phyloP scores from a whole-genome alignment of 371 early-diverging fungal species.

The Nematocida minor region DNA sequence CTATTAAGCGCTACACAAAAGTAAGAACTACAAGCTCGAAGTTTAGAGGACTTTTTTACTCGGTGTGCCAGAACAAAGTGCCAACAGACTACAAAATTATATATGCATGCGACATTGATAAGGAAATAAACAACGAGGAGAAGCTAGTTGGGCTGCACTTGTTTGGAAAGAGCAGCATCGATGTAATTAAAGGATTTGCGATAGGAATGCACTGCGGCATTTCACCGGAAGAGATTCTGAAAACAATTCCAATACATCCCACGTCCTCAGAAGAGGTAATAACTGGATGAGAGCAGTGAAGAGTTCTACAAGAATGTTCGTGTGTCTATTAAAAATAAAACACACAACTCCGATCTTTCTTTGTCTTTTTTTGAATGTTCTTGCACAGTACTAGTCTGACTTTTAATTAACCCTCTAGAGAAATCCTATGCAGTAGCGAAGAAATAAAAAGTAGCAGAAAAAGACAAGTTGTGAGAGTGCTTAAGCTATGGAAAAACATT shows the following conservation, averaged over 20 bases:
- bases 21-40: slow-evolving; percentile 5
- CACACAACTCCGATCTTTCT: too few species aligned
- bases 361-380: too few species aligned
- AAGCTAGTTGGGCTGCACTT: slow-evolving; percentile 88
- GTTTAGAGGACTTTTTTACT: slow-evolving; percentile 45
- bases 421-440: too few species aligned
- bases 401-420: too few species aligned
- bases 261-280: slow-evolving; percentile 83
- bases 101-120: slow-evolving; percentile 74
- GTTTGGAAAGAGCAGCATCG: slow-evolving; percentile 80
- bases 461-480: too few species aligned
- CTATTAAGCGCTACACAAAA: slow-evolving; percentile 51
- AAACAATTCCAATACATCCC: slow-evolving; percentile 90
- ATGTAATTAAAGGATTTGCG: slow-evolving; percentile 84
- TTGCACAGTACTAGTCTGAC: too few species aligned
- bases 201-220: slow-evolving; percentile 72
- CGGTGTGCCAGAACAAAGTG: slow-evolving; percentile 22
- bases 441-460: too few species aligned
- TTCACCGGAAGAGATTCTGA: slow-evolving; percentile 85
- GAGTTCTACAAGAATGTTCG: too few species aligned
- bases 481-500: too few species aligned
- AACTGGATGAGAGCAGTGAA: slow-evolving; percentile 62
- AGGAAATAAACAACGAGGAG: slow-evolving; percentile 76
- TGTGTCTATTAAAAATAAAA: too few species aligned
- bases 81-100: slow-evolving; percentile 34